Percentiles rank a stretch among this genome's conserved stretches.
These are phyloP conservation scores for Leptoxyphium fumago DNA, from an alignment of 2,329 filamentous ascomycete species.

Conservation along the genomic window DNA sequence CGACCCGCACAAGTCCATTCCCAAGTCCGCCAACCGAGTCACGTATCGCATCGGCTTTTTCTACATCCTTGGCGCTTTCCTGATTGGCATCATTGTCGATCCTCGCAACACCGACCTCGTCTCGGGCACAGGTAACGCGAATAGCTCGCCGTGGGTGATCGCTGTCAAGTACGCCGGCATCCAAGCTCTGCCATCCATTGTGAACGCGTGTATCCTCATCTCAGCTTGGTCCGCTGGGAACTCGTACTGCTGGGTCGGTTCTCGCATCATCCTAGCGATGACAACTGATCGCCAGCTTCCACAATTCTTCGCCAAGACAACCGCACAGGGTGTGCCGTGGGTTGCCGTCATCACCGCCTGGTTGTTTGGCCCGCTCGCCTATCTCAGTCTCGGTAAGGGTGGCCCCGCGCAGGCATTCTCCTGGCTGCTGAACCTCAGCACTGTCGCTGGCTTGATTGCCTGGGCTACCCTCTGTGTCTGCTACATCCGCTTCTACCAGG, in stretches of 20 bases:
- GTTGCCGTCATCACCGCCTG: constrained; percentile 39
- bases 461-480: constrained; percentile 23
- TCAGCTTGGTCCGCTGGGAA: constrained; percentile 57
- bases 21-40: constrained; percentile 36
- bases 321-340: constrained; percentile 41
- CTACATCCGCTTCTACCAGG: constrained; percentile 32
- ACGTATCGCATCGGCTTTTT: constrained; percentile 27
- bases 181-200: constrained; percentile 50
- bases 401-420: constrained; percentile 10
- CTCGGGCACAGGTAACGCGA: constrained; percentile 25
- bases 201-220: constrained; percentile 64
- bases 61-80: constrained; percentile 40
- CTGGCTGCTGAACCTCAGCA: constrained; percentile 12
- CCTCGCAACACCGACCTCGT: constrained; percentile 36
- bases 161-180: constrained; percentile 55
- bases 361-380: constrained; percentile 22
- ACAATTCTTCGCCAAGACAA: constrained; percentile 39
- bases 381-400: constrained; percentile 20
- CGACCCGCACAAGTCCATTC: constrained; percentile 37
- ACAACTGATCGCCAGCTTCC: constrained; percentile 46
- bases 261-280: constrained; percentile 44
- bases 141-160: constrained; percentile 49
- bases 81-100: constrained; percentile 46
- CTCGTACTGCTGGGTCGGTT: constrained; percentile 36
- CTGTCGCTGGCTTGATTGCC: constrained; percentile 11